These are phyloP conservation scores for Ceratorhiza oryzae-sativae DNA, from an alignment of 1,284 basidiomycete genomes.

Conservation along the genomic window DNA sequence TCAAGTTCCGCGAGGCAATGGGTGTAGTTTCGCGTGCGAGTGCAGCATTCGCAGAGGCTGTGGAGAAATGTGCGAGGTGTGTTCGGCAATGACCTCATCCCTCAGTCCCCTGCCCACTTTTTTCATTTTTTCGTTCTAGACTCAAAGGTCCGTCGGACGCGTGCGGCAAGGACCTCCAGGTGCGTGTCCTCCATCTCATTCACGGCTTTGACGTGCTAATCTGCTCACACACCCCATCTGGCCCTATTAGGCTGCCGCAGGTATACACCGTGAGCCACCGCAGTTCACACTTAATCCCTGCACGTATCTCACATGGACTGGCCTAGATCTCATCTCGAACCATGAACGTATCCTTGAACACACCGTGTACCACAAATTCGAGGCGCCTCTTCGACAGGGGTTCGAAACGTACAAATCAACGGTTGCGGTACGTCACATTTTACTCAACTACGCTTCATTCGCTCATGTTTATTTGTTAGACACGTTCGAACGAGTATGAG, in stretches of 20 bases:
- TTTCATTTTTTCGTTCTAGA: conserved; percentile 51
- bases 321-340: conserved; percentile 79
- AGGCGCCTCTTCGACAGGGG: conserved; percentile 85
- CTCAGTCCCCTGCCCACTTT: conserved; percentile 9
- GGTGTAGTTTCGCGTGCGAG: conserved; percentile 85
- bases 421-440: conserved; percentile 64
- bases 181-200: background rate
- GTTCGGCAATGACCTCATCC: conserved; percentile 47
- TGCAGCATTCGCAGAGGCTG: conserved; percentile 84
- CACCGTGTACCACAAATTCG: conserved; percentile 72
- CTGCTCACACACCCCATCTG: background rate
- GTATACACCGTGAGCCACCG: conserved; percentile 66
- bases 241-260: conserved; percentile 73
- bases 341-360: conserved; percentile 75
- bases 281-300: background rate
- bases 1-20: conserved; percentile 84
- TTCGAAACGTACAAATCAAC: conserved; percentile 80
- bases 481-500: conserved; percentile 82
- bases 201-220: conserved; percentile 46
- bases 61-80: conserved; percentile 82
- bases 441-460: background rate
- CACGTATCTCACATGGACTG: background rate
- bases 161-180: conserved; percentile 36
- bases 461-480: conserved; percentile 54
- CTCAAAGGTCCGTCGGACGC: conserved; percentile 79